Evolutionary conservation across 306 rosid genomes (phyloP), one percentile per base, ranked within the genome.

Genomic region (Trichosanthes truncata): DNA sequence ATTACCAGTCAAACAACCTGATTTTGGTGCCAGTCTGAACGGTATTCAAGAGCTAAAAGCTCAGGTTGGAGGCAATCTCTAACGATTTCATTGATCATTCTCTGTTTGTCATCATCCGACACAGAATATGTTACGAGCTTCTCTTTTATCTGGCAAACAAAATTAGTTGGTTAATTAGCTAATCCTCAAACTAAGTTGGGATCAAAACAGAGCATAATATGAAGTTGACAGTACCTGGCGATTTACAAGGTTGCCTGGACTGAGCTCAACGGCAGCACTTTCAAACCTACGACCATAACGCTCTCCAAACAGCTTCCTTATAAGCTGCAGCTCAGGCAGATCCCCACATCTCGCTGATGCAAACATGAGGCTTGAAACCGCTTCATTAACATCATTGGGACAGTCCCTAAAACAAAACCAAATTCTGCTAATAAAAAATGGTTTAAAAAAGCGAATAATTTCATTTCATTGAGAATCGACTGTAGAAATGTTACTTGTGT

Each of bases 281-380:
- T 83, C 90, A 76, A 89, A 89, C 59, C 74, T 83, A 59, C 78
- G 84, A 10, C 98, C 97, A 49, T 95, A 90, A 6, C 97, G 93
- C 53, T 91, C 78, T 55, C 83, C 85, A 17, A 95, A 95, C 60
- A 95, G 89, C 80, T 90, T 88, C 78, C 95, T 86, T 48, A 95
- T 87, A n/a, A n/a, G 77, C 82, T 53, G 77, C 17, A 95, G 97
- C 85, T 95, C 98, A 25, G 93, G 97, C 20, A 95, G 84, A 67
- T 95, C 91, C 15, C 97, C 98, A 76, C 90, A 90, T 85, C 98
- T 85, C 4, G 97, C 95, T 38, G 98, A 92, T 31, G 98, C 97
- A 88, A 57, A 95, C 78, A 92, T 87, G 48, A 95, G 92, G 79
- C 88, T 92, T 17, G 98, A 92, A 82, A 90, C 84, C 21, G 98